phyloP scores from a whole-genome alignment of 2,329 filamentous ascomycete species.

The Pseudofabraea citricarpa region DNA sequence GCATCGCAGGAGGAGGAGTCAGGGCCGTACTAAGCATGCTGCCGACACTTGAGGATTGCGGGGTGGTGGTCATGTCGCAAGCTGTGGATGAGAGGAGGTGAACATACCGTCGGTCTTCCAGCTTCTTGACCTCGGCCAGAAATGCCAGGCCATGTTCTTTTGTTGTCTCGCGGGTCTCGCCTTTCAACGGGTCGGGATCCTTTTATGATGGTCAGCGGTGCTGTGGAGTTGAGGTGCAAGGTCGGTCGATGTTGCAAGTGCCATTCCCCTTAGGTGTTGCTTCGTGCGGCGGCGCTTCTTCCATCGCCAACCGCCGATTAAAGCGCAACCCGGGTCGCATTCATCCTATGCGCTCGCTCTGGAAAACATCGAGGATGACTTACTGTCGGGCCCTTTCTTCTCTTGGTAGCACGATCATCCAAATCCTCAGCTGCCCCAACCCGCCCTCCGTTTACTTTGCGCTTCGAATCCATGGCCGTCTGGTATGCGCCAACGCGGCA shows the following conservation, averaged over 20 bases:
- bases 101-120: slow-evolving; percentile 75
- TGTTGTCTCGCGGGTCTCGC: slow-evolving; percentile 64
- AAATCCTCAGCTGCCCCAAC: slow-evolving; percentile 41
- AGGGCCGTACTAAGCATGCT: too few species aligned
- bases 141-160: slow-evolving; percentile 68
- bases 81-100: slow-evolving; percentile 3
- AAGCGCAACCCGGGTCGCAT: slow-evolving; percentile 9
- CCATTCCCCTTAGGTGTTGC: slow-evolving; percentile 8
- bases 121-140: slow-evolving; percentile 68
- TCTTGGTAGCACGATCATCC: slow-evolving; percentile 51
- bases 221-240: slow-evolving; percentile 13
- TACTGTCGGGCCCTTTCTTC: slow-evolving; percentile 50
- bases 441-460: slow-evolving; percentile 41
- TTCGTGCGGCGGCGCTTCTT: slow-evolving; percentile 17
- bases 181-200: slow-evolving; percentile 16
- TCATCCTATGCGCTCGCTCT: slow-evolving; percentile 4
- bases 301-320: slow-evolving; percentile 15
- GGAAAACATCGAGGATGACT: slow-evolving; percentile 30
- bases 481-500: background rate
- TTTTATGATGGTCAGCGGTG: slow-evolving; percentile 26
- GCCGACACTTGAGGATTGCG: too few species aligned
- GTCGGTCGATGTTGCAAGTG: slow-evolving; percentile 8
- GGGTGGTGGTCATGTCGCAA: slow-evolving; percentile 7
- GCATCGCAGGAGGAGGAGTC: too few species aligned
- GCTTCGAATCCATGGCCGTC: slow-evolving; percentile 40